phyloP scores from a whole-genome alignment of 2,329 filamentous ascomycete species.

The Didymella exigua region DNA sequence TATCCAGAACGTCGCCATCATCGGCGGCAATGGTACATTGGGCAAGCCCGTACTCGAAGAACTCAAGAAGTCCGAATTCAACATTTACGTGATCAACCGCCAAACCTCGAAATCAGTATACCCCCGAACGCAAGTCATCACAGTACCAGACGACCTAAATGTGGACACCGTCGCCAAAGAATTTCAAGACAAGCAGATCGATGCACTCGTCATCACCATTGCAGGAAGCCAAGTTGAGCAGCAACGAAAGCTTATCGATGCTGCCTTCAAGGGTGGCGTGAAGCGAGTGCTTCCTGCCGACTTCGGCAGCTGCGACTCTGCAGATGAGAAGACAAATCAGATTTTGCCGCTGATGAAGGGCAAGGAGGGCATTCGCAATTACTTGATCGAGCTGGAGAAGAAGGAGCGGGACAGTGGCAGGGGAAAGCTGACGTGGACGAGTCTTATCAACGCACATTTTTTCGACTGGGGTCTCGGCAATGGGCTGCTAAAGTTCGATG shows the following conservation, averaged over 20 bases:
- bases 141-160: slow-evolving; percentile 46
- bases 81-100: slow-evolving; percentile 43
- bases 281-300: slow-evolving; percentile 67
- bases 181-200: slow-evolving; percentile 53
- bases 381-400: slow-evolving; percentile 57
- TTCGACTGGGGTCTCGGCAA: slow-evolving; percentile 64
- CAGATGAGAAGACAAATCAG: slow-evolving; percentile 47
- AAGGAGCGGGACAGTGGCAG: slow-evolving; percentile 43
- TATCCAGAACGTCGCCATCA: slow-evolving; percentile 48
- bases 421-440: slow-evolving; percentile 63
- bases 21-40: slow-evolving; percentile 49
- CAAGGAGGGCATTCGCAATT: slow-evolving; percentile 53
- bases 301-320: slow-evolving; percentile 56
- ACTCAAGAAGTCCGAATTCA: slow-evolving; percentile 41
- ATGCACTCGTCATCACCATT: slow-evolving; percentile 58
- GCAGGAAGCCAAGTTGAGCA: slow-evolving; percentile 53
- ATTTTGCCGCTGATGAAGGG: slow-evolving; percentile 59
- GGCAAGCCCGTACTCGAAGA: slow-evolving; percentile 43
- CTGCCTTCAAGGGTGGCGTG: slow-evolving; percentile 63
- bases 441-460: slow-evolving; percentile 63
- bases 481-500: slow-evolving; percentile 60
- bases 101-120: slow-evolving; percentile 44
- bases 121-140: slow-evolving; percentile 52
- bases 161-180: slow-evolving; percentile 43
- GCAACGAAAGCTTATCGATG: slow-evolving; percentile 62